These are phyloP conservation scores for Microcos paniculata DNA, from an alignment of 345 rosid species.

Conservation along the genomic window DNA sequence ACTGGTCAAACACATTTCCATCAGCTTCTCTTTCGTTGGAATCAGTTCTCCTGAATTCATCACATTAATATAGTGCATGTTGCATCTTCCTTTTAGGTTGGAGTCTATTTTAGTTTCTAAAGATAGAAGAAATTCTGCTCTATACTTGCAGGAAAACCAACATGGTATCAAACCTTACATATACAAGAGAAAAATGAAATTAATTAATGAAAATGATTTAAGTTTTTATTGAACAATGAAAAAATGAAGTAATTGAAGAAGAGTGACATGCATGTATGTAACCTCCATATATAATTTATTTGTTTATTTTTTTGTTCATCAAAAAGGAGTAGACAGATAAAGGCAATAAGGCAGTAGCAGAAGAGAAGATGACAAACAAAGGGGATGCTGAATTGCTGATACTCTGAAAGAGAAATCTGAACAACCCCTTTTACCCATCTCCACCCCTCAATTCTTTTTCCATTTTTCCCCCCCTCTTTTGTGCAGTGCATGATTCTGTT, in stretches of 20 bases:
- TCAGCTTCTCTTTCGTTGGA: background rate
- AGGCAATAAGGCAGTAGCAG: background rate
- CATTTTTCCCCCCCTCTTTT: background rate
- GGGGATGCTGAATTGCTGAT: constrained; percentile 5
- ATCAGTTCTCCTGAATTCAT: background rate
- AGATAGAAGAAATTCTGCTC: background rate
- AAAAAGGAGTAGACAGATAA: background rate
- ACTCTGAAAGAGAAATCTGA: constrained; percentile 9
- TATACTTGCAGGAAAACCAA: background rate
- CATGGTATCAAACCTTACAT: background rate
- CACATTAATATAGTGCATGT: background rate
- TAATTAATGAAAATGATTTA: background rate
- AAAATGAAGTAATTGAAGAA: background rate
- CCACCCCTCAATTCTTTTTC: background rate
- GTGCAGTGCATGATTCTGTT: background rate
- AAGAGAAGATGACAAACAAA: constrained; percentile 4
- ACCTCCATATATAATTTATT: too few species aligned
- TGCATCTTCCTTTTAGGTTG: background rate
- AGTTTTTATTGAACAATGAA: too few species aligned
- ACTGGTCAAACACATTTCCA: constrained; percentile 22
- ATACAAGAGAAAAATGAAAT: background rate
- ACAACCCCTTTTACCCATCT: constrained; percentile 20
- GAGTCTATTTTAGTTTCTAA: background rate
- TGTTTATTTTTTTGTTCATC: background rate
- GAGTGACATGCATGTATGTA: background rate